phyloP scores from a whole-genome alignment of 106 monocot genomes.

The Triglochin maritima region DNA sequence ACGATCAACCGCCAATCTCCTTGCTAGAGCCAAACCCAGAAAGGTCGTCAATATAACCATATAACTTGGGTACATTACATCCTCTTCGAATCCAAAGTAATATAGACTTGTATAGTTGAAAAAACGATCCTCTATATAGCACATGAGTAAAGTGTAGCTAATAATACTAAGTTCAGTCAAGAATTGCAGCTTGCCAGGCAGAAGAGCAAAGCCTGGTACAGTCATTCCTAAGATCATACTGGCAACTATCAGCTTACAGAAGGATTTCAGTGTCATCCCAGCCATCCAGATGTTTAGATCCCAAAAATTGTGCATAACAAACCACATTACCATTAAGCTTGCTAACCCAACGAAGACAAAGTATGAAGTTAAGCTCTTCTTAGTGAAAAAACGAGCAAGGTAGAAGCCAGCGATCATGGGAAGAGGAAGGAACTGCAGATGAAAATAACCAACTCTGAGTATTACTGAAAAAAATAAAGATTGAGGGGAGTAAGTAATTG shows the following conservation, averaged over 20 bases:
- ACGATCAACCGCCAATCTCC: constrained; percentile 54
- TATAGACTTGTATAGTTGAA: constrained; percentile 80
- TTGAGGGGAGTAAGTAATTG: background rate
- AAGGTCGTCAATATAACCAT: constrained; percentile 76
- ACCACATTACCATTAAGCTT: constrained; percentile 91
- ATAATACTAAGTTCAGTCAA: constrained; percentile 77
- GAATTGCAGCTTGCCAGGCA: constrained; percentile 66
- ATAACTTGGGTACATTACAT: constrained; percentile 95
- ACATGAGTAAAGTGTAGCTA: constrained; percentile 68
- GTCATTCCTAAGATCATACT: constrained; percentile 62
- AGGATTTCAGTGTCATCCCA: constrained; percentile 87
- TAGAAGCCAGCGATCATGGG: constrained; percentile 84
- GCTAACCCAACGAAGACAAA: constrained; percentile 63
- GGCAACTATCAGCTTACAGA: constrained; percentile 72
- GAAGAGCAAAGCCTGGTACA: constrained; percentile 84
- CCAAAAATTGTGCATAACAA: constrained; percentile 91
- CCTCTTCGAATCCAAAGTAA: constrained; percentile 91
- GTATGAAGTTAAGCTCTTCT: constrained; percentile 78
- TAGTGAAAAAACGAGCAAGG: constrained; percentile 84
- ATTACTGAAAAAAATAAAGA: background rate
- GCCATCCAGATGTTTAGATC: constrained; percentile 98
- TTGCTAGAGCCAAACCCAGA: constrained; percentile 66
- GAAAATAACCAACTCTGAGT: background rate
- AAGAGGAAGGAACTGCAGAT: constrained; percentile 81
- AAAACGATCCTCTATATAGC: constrained; percentile 90